Evolutionary conservation across 352 stramenopile genomes (phyloP).

Genomic region (Phytophthora aleatoria): DNA sequence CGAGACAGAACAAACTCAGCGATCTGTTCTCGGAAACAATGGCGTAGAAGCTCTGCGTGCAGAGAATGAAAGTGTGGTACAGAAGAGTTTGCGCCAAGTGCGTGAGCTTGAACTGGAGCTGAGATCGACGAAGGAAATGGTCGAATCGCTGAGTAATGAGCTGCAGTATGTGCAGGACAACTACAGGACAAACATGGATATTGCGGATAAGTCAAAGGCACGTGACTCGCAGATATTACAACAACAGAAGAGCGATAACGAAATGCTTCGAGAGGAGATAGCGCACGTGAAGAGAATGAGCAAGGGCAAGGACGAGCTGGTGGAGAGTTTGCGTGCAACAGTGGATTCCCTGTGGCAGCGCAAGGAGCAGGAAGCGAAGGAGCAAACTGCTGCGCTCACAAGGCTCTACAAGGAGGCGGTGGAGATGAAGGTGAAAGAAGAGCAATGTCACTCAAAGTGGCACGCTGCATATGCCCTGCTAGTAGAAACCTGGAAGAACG

Average conservation of each 20-base stretch:
- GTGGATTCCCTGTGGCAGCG: constrained; percentile 3
- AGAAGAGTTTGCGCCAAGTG: not conserved
- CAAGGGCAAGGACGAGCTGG: not conserved
- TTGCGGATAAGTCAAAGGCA: not conserved
- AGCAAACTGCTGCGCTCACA: not conserved
- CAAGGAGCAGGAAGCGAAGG: constrained; percentile 7
- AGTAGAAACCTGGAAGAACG: not conserved
- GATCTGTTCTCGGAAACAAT: not conserved
- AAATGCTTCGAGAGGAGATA: constrained; percentile 4
- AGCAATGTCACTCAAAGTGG: constrained; percentile 4
- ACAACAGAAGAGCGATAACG: constrained; percentile 3
- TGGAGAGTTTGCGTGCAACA: constrained; percentile 4
- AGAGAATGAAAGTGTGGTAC: not conserved
- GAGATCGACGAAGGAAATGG: not conserved
- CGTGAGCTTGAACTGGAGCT: constrained; percentile 1
- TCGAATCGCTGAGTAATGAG: not conserved
- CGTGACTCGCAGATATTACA: constrained; percentile 1
- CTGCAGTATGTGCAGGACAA: constrained; percentile 5
- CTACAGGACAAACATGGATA: constrained; percentile 2
- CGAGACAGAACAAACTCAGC: constrained; percentile 1
- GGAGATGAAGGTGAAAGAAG: constrained; percentile 1
- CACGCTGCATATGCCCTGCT: not conserved
- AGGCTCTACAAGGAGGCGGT: not conserved
- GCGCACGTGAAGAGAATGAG: constrained; percentile 6
- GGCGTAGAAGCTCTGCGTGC: not conserved